These are phyloP conservation scores for Nigrospora oryzae DNA, from an alignment of 2,329 filamentous ascomycete species.

Conservation along the genomic window DNA sequence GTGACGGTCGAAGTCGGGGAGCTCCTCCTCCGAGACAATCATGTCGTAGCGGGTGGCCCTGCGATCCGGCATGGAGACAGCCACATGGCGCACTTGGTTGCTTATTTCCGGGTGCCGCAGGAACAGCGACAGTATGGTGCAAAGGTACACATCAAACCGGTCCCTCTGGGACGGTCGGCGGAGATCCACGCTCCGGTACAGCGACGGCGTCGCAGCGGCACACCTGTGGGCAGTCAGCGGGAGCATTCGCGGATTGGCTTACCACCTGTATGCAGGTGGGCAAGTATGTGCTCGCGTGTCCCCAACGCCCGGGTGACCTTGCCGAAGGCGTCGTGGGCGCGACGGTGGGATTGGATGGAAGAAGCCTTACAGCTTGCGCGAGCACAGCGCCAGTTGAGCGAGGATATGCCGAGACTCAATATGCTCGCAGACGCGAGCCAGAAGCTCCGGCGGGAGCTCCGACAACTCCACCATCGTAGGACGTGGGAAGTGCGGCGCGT, in stretches of 20 bases:
- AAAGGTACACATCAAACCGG: neutral
- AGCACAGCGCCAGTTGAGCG: neutral
- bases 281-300: too few species aligned
- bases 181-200: conserved; percentile 4
- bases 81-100: conserved; percentile 1
- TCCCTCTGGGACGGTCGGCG: neutral
- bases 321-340: too few species aligned
- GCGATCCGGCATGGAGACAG: neutral
- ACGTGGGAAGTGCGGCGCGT: too few species aligned
- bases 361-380: neutral
- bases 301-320: too few species aligned
- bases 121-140: neutral
- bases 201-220: conserved; percentile 1
- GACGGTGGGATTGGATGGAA: too few species aligned
- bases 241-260: too few species aligned
- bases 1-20: neutral
- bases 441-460: conserved; percentile 4
- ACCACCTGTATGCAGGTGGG: too few species aligned
- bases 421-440: conserved; percentile 3
- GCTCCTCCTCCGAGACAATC: neutral
- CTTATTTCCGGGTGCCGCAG: conserved; percentile 1
- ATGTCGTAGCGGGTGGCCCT: neutral
- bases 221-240: neutral
- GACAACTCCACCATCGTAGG: neutral
- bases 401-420: neutral